Evolutionary conservation across 768 basidiomycete species (phyloP), one percentile per base, ranked within the genome.

Genomic region (Leccinum variicolor): DNA sequence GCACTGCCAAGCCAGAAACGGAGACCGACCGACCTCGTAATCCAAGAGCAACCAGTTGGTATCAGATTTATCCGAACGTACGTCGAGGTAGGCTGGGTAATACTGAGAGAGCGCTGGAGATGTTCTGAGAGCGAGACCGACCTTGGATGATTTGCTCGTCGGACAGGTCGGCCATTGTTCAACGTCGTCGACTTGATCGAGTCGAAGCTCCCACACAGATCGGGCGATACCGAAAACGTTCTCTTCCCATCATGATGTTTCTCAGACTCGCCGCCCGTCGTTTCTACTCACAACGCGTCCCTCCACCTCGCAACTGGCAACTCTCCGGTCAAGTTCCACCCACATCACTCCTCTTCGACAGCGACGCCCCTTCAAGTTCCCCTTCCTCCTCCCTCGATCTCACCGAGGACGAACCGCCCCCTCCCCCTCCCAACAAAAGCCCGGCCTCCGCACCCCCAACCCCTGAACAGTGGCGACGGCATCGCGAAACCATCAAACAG

Each of bases 21-120:
- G 56, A 3, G 41, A 33, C 28, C 79, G n/a, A n/a, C 79, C 68
- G 63, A 85, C 87, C 78, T 89, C 87, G 72, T 98, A 98, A 71
- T 96, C 91, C 57, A 97, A 75, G 56, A 98, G 78, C 47, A 95
- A 69, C 94, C 94, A 98, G 71, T 90, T 97, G 31, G 85, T 90
- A 29, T 91, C 89, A 39, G 86, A 80, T 69, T 94, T 94, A 80
- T 92, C 86, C 60, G 79, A 80, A 63, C 94, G 87, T 54, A 97
- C 88, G 64, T 94, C 90, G 72, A 83, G 78, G 80, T 97, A 96
- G 31, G 93, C 95, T 92, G 70, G 3, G 29, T 31, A 29, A 7
- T 0, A 51, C 17, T 47, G 0, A 43, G 41, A 43, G 15, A 29
- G 1, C 31, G 6, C 2, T 7, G 6, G 21, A 13, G 29, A 34